Evolutionary conservation across 805 yeast species (phyloP).

Genomic region (Limtongozyma cylindracea): DNA sequence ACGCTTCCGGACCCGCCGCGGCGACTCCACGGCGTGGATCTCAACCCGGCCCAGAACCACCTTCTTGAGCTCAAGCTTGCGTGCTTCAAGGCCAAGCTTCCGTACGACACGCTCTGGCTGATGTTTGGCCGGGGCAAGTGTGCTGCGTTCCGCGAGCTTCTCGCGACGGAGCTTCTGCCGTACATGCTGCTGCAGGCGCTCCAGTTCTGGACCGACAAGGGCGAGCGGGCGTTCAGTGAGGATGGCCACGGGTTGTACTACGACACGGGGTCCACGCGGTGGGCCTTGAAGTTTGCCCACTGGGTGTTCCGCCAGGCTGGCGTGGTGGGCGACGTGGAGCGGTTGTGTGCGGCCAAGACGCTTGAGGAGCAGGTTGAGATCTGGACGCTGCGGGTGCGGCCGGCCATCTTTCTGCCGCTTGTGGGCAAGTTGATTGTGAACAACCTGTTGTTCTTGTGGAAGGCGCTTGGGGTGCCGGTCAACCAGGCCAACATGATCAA

Average conservation of each 20-base stretch:
- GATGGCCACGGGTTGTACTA: slow-evolving; percentile 33
- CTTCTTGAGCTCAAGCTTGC: slow-evolving; percentile 60
- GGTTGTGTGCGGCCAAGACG: slow-evolving; percentile 28
- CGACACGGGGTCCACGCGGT: slow-evolving; percentile 67
- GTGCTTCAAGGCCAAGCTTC: slow-evolving; percentile 20
- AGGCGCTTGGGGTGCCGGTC: slow-evolving; percentile 72
- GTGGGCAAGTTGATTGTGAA: slow-evolving; percentile 45
- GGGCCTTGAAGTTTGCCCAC: slow-evolving; percentile 56
- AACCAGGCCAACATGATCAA: slow-evolving; percentile 72
- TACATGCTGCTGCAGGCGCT: slow-evolving; percentile 59
- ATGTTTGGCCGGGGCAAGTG: slow-evolving; percentile 57
- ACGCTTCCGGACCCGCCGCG: slow-evolving; percentile 46
- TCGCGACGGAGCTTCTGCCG: slow-evolving; percentile 31
- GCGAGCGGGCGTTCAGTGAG: slow-evolving; percentile 25
- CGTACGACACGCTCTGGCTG: slow-evolving; percentile 39
- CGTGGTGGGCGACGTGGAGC: slow-evolving; percentile 19
- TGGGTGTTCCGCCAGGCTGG: slow-evolving; percentile 34
- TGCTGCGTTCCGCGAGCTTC: slow-evolving; percentile 9
- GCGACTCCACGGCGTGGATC: slow-evolving; percentile 63
- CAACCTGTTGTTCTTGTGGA: slow-evolving; percentile 75
- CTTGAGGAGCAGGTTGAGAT: slow-evolving; percentile 35
- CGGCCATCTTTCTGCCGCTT: slow-evolving; percentile 44
- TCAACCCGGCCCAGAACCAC: slow-evolving; percentile 68
- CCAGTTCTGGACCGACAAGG: slow-evolving; percentile 56
- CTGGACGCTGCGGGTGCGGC: slow-evolving; percentile 39